A percentile compares a stretch with the other conserved stretches of the same genome.
These are phyloP conservation scores for Lactuca sativa DNA, from an alignment of 129 eudicot species.

Conservation along the genomic window DNA sequence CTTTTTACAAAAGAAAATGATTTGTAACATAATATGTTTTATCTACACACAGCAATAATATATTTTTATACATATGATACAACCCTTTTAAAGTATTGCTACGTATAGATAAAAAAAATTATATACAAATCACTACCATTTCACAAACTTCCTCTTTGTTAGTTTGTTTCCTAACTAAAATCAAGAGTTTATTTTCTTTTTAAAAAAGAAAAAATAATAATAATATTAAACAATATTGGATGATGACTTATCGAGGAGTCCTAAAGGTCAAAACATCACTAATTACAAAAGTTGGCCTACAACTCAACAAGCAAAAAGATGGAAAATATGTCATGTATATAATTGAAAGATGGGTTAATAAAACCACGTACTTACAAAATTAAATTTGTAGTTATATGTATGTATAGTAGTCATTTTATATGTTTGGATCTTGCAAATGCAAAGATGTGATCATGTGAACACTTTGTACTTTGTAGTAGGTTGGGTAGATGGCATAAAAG, in stretches of 20 bases:
- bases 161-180: neutral
- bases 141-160: no score
- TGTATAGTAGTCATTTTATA: neutral
- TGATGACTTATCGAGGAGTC: slow-evolving; percentile 4
- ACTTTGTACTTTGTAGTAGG: neutral
- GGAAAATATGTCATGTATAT: neutral
- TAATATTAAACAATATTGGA: neutral
- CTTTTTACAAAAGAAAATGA: no score
- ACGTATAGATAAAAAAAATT: no score
- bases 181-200: neutral
- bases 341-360: neutral
- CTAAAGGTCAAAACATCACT: slow-evolving; percentile 15
- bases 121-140: no score
- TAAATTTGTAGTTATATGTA: neutral
- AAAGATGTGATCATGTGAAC: neutral
- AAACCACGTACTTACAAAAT: neutral
- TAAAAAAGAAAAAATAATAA: neutral
- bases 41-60: no score
- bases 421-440: neutral
- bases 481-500: neutral
- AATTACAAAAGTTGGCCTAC: slow-evolving; percentile 26
- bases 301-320: neutral
- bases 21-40: no score
- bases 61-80: no score
- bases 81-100: no score